These are phyloP conservation scores for Penicillium canescens DNA, from an alignment of 495 filamentous ascomycete genomes.

Conservation along the genomic window DNA sequence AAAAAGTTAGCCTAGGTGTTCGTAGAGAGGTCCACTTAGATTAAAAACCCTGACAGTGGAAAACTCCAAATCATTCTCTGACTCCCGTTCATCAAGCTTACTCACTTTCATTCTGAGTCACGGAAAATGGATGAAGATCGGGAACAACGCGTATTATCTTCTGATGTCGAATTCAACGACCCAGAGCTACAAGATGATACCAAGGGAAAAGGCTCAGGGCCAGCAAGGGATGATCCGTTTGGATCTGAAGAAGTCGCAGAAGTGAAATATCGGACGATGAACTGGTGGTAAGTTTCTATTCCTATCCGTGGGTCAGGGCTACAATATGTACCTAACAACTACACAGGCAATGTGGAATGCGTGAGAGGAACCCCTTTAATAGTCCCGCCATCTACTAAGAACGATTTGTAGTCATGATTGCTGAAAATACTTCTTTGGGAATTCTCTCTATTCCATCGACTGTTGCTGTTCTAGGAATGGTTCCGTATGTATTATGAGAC, in stretches of 20 bases:
- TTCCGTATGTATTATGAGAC: constrained; percentile 48
- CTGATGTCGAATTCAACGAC: neutral
- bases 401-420: constrained; percentile 50
- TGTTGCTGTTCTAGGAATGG: constrained; percentile 65
- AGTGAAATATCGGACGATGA: constrained; percentile 36
- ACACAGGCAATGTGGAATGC: constrained; percentile 24
- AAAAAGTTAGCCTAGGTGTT: too few relatives aligned
- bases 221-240: constrained; percentile 28
- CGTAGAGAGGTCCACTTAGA: too few relatives aligned
- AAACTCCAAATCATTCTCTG: too few relatives aligned
- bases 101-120: too few relatives aligned
- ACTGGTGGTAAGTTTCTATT: constrained; percentile 30
- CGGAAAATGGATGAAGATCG: neutral
- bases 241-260: constrained; percentile 33
- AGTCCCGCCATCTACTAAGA: neutral
- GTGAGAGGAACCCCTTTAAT: constrained; percentile 5
- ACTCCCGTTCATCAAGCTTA: too few relatives aligned
- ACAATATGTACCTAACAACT: neutral
- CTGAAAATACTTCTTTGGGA: constrained; percentile 63
- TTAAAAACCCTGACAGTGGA: too few relatives aligned
- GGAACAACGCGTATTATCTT: neutral
- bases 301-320: neutral
- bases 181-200: neutral
- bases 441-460: constrained; percentile 58
- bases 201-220: constrained; percentile 8